Evolutionary conservation across 768 basidiomycete species (phyloP).

Genomic region (Clathrus columnatus): DNA sequence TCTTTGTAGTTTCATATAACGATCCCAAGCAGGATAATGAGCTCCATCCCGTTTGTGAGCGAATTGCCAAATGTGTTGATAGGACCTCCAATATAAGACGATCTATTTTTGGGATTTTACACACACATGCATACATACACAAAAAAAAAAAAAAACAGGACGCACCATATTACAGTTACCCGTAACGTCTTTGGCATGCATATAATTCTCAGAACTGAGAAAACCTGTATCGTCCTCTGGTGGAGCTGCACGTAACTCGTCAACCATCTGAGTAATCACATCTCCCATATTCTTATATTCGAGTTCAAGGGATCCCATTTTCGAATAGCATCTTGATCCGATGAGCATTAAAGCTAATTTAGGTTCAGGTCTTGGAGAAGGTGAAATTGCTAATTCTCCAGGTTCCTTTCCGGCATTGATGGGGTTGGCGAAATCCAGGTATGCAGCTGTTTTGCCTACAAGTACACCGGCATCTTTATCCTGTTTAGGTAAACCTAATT

Average conservation of each 20-base stretch:
- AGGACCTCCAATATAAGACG: constrained; percentile 9
- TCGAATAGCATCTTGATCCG: constrained; percentile 1
- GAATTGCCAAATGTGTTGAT: constrained; percentile 7
- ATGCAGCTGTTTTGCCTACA: constrained; percentile 7
- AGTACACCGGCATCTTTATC: background rate
- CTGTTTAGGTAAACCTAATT: background rate
- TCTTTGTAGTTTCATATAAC: background rate
- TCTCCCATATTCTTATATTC: constrained; percentile 10
- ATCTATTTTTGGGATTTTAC: background rate
- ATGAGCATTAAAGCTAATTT: constrained; percentile 9
- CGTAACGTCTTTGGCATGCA: constrained; percentile 2
- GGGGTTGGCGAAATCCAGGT: constrained; percentile 7
- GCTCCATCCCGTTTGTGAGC: constrained; percentile 5
- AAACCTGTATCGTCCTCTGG: constrained; percentile 10
- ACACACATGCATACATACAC: background rate
- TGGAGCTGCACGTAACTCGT: constrained; percentile 5
- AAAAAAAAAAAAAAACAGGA: background rate
- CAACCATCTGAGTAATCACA: constrained; percentile 3
- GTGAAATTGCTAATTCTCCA: background rate
- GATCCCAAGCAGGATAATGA: constrained; percentile 7
- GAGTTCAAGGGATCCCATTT: constrained; percentile 2
- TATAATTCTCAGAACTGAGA: constrained; percentile 8
- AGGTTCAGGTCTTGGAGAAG: background rate
- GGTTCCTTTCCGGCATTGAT: constrained; percentile 6
- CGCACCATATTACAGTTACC: constrained; percentile 7